Base-by-base conservation (phyloP, 805 yeast genomes). In the Pichia cephalocereana region DNA sequence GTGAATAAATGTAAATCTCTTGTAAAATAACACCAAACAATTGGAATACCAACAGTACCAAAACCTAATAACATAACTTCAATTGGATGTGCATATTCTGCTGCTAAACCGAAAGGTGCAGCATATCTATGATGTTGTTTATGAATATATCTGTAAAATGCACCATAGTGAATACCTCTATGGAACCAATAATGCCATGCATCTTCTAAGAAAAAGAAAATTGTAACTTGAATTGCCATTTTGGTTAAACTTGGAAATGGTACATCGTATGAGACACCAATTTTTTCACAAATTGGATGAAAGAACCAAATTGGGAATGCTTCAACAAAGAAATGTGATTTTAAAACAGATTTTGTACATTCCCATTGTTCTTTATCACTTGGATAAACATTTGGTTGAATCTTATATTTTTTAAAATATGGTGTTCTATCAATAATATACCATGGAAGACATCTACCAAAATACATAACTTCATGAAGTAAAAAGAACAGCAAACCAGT, bases 101-200 rank as follows among this genome's bases (percentile, higher is more conserved):
- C 98, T 52, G 98, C 83, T 50, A 91, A 71, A 38, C 99, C 99
- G 62, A 91, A 91, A 42, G 99, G 99, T 41, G 98, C 97, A 23
- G 97, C 96, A 65, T 90, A 91, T 67, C 90, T 82, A 71, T 91
- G 99, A 69, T 91, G 99, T 74, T 89, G 96, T 71, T 91, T 91
- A 75, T 91, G 99, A 58, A 91, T 87, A 66, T 83, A 79, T 71
- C 86, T 88, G 79, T 91, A 91, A 65, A 93, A 86, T 52, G 80
- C 75, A 47, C 95, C 95, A 64, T 81, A 78, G 67, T 91, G 99
- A 67, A 91, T 81, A 38, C 82, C 76, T 61, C 98, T 81, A 69
- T 91, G 99, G 65, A 85, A 83, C 85, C 93, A 85, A 74, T 91
- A 91, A 69, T 91, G 99, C 98, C 97, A 93, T 54, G 86, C 73